Percentiles rank a stretch among this genome's conserved stretches.
phyloP scores from a whole-genome alignment of 2,329 filamentous ascomycete species.

The Dothiorella sarmentorum region DNA sequence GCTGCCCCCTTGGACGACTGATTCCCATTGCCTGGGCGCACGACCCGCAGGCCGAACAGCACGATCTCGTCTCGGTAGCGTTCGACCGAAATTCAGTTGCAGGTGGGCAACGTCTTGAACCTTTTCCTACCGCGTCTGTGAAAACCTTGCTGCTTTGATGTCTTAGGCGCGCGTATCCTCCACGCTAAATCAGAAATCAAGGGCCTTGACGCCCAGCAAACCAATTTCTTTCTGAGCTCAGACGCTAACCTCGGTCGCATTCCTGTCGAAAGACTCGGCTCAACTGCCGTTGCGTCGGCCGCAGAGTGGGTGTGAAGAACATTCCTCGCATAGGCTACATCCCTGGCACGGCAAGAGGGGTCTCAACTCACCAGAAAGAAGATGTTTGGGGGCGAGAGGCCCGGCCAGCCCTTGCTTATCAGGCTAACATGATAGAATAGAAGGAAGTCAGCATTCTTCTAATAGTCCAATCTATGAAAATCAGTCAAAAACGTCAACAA shows the following conservation, averaged over 20 bases:
- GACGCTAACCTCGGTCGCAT: constrained; percentile 19
- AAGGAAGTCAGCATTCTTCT: constrained; percentile 21
- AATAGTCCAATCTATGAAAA: constrained; percentile 19
- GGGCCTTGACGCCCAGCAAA: constrained; percentile 19
- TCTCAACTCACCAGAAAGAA: constrained; percentile 33
- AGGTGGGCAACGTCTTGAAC: constrained; percentile 11
- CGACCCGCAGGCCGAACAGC: constrained; percentile 10
- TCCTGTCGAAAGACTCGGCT: constrained; percentile 19
- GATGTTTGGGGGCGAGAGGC: constrained; percentile 26
- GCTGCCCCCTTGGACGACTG: constrained; percentile 16
- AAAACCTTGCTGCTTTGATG: constrained; percentile 20
- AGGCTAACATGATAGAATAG: constrained; percentile 30
- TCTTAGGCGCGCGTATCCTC: constrained; percentile 19
- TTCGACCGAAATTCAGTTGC: constrained; percentile 11
- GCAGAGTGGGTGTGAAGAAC: constrained; percentile 18
- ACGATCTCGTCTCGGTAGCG: constrained; percentile 17
- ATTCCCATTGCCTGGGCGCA: constrained; percentile 13
- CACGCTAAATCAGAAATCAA: constrained; percentile 15
- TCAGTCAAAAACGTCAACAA: constrained; percentile 18
- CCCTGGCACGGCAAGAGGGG: constrained; percentile 31
- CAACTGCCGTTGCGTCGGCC: constrained; percentile 9
- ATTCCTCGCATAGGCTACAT: constrained; percentile 24
- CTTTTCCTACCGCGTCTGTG: constrained; percentile 15
- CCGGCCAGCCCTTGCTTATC: constrained; percentile 35
- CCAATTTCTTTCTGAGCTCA: constrained; percentile 18